These are phyloP conservation scores for Mortierella sp. DNA, from an alignment of 371 early-diverging fungal species.

Conservation along the genomic window DNA sequence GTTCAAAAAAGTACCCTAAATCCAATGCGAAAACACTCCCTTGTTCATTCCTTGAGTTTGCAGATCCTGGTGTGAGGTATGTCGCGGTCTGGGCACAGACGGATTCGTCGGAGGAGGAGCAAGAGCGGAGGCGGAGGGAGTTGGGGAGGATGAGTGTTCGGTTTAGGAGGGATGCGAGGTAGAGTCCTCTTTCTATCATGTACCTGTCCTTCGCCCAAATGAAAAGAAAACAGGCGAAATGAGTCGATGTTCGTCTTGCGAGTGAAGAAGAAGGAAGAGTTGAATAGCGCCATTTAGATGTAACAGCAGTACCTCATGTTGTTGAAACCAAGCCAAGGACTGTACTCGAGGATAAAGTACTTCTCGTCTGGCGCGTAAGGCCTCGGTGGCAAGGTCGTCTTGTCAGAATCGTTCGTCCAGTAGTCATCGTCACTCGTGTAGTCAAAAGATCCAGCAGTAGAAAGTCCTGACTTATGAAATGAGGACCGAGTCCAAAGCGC, in stretches of 20 bases:
- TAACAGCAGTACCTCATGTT: slow-evolving; percentile 33
- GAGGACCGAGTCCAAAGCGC: background rate
- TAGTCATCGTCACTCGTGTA: background rate
- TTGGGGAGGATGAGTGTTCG: slow-evolving; percentile 32
- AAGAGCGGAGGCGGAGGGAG: slow-evolving; percentile 36
- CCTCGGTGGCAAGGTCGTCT: background rate
- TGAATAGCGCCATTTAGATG: too few relatives aligned
- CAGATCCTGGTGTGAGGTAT: slow-evolving; percentile 6
- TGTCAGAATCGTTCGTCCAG: background rate
- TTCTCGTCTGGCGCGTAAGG: slow-evolving; percentile 2
- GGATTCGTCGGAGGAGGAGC: slow-evolving; percentile 14
- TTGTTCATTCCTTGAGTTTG: slow-evolving; percentile 30
- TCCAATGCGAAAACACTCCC: slow-evolving; percentile 33
- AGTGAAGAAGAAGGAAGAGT: too few relatives aligned
- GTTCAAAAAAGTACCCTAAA: slow-evolving; percentile 37
- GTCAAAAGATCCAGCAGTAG: background rate
- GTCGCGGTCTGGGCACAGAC: slow-evolving; percentile 22
- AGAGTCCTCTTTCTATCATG: slow-evolving; percentile 39
- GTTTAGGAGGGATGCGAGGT: slow-evolving; percentile 32
- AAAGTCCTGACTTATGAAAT: background rate
- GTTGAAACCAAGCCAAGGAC: slow-evolving; percentile 51
- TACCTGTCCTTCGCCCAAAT: slow-evolving; percentile 17
- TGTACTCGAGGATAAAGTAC: slow-evolving; percentile 42
- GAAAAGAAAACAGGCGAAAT: too few relatives aligned
- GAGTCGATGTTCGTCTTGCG: too few relatives aligned